Percentiles rank a stretch among this genome's conserved stretches.
Conservation (phyloP, 2,329 filamentous ascomycete species). For the Xylaria sp. region DNA sequence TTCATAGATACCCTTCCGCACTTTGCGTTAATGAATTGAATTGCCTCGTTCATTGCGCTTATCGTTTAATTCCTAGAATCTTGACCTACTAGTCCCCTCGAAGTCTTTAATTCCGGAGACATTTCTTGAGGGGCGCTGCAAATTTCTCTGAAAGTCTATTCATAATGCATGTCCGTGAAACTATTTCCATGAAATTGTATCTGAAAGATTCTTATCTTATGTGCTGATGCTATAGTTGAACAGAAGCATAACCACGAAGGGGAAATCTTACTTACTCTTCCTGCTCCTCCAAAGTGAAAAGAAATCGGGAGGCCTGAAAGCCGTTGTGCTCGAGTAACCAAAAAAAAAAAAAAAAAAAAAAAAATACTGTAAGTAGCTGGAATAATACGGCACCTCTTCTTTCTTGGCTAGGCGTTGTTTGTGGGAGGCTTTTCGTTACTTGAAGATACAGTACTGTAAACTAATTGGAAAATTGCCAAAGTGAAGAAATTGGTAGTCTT, state of each 20-base stretch:
- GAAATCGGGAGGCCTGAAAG: neutral
- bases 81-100: neutral
- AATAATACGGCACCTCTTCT: neutral
- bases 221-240: neutral
- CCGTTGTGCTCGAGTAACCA: neutral
- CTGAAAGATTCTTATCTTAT: no score
- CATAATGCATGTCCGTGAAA: neutral
- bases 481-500: neutral
- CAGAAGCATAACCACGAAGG: neutral
- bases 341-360: no score
- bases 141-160: neutral
- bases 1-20: conserved; percentile 33
- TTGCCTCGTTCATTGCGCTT: neutral
- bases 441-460: neutral
- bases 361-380: no score
- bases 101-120: neutral
- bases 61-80: neutral
- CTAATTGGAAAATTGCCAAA: conserved; percentile 4
- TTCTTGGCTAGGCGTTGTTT: conserved; percentile 6
- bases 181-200: neutral
- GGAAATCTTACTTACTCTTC: neutral
- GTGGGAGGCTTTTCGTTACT: neutral
- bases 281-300: neutral
- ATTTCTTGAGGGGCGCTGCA: neutral
- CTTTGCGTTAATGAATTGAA: conserved; percentile 23